These are phyloP conservation scores for Fistulinella cinereoalba DNA, from an alignment of 1,284 basidiomycete genomes.

Conservation along the genomic window DNA sequence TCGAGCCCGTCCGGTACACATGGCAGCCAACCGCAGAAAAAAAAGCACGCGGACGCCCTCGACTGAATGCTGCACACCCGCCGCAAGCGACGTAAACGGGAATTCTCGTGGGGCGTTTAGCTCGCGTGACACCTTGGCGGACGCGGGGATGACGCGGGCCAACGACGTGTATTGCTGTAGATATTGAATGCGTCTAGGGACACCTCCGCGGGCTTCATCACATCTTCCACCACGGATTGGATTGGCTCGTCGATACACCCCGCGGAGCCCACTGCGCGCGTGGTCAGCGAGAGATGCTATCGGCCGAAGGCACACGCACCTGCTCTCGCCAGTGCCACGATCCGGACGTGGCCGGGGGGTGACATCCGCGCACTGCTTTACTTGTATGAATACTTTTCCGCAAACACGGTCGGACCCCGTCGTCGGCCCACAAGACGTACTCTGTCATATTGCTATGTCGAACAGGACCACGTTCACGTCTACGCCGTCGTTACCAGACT, in stretches of 20 bases:
- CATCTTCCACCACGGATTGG: slow-evolving; percentile 41
- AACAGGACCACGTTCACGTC: slow-evolving; percentile 77
- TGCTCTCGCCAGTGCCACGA: slow-evolving; percentile 61
- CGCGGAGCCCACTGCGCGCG: slow-evolving; percentile 44
- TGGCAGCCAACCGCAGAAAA: too few species aligned
- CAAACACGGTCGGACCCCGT: not conserved
- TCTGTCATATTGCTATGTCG: slow-evolving; percentile 73
- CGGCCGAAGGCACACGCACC: slow-evolving; percentile 39
- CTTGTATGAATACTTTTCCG: slow-evolving; percentile 84
- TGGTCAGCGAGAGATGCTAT: too few species aligned
- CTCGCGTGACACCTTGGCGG: slow-evolving; percentile 50
- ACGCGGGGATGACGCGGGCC: slow-evolving; percentile 55
- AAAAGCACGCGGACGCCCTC: too few species aligned
- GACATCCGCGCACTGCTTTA: too few species aligned
- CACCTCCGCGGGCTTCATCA: slow-evolving; percentile 56
- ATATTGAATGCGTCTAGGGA: slow-evolving; percentile 71
- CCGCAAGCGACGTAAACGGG: slow-evolving; percentile 50
- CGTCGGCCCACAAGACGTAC: slow-evolving; percentile 39
- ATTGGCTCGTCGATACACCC: slow-evolving; percentile 44
- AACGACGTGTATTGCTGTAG: slow-evolving; percentile 59
- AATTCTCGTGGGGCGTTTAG: slow-evolving; percentile 48
- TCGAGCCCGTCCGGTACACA: slow-evolving; percentile 49
- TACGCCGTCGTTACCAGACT: slow-evolving; percentile 50
- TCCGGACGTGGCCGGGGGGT: slow-evolving; percentile 68
- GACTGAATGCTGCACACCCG: slow-evolving; percentile 42